Base-by-base conservation (phyloP, 2,329 filamentous ascomycete species). In the Ceratocystis harringtonii region DNA sequence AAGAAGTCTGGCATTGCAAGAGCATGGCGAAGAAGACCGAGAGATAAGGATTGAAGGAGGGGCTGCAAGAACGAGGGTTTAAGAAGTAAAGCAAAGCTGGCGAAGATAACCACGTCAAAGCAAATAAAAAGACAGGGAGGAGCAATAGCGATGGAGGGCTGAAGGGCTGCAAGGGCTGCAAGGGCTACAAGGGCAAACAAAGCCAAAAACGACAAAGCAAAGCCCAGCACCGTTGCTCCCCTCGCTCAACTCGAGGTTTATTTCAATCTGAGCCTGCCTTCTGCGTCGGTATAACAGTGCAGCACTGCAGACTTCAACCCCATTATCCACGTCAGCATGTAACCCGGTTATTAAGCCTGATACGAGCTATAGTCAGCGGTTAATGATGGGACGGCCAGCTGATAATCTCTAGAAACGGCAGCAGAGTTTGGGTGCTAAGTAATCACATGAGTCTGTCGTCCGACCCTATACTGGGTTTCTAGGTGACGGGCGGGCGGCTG, bases 1-100 rank as follows among this genome's bases (percentile, higher is more conserved):
- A 87, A 87, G 78, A 86, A 84, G 71, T 80, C 78, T 72, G 84
- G 82, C 83, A 86, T 86, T 68, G 68, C 68, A 36, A 43, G 41
- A 30, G 22, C 66, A 67, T 67, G 43, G 65, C 62, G 28, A 25
- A 43, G 43, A 28, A n/a, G n/a, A 10, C 19, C n/a, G 15, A 22
- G 32, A 25, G 48, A 19, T 44, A 32, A 6, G 44, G 48, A 19
- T 52, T 3, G 25, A 17, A 15, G 25, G 48, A 52, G 48, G 8
- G 8, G 19, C 15, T 52, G 22, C 32, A 52, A 25, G 36, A 61
- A 50, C 43, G 41, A 65, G 28, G 12, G 5, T 57, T 55, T 10
- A 2, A 55, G 25, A 66, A 43, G 43, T 17, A 62, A 32, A 30
- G 17, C 25, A 28, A 58, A 30, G 17, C 32, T 30, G 28, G 30